Evolutionary conservation across 495 filamentous ascomycete species (phyloP), one percentile per base, ranked within the genome.

Genomic region (Penicillium longicatenatum): DNA sequence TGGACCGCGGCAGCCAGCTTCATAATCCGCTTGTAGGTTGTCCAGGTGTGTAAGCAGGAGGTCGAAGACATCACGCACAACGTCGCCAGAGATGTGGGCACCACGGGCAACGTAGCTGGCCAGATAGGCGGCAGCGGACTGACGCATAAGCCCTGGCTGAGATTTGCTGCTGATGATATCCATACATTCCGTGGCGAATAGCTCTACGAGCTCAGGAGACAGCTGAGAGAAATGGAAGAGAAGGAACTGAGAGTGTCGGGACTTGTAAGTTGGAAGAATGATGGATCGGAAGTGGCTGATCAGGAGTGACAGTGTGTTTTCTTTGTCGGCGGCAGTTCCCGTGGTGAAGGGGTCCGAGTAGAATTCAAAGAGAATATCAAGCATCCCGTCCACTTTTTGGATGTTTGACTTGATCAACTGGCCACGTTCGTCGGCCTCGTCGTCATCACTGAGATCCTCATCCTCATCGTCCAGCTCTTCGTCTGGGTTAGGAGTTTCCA

Each of bases 21-120:
- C 85, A 64, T 89, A 84, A 26, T 84, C 70, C 26, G 72, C 59
- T 44, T 87, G 85, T 55, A 91, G 83, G 31, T 80, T 74, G 52
- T 90, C 84, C 30, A 97, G 82, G 61, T 94, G 86, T 37, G 78
- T 79, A 39, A 89, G 81, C 19, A 98, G 82, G 4, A 91, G 77
- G 52, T 86, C 81, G 61, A 93, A 92, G 22, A 94, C 87, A 35
- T 88, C 82, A 33, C 87, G 84, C 33, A 97, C 89, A 2, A 89
- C 82, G 47, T 86, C 77, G n/a, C 86, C 76, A 8, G 86, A 81
- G 20, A 98, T 86, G 58, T 89, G 86, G 11, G 89, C 87, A 5
- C 92, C 95, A 37, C 94, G 84, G 2, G 94, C 90, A 31, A 97
- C 89, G 64, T 97, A 98, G 62, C 90, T 94, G 29, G 91, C 92